Conservation (phyloP, 305 asterid species). For the Rubia peregrina region DNA sequence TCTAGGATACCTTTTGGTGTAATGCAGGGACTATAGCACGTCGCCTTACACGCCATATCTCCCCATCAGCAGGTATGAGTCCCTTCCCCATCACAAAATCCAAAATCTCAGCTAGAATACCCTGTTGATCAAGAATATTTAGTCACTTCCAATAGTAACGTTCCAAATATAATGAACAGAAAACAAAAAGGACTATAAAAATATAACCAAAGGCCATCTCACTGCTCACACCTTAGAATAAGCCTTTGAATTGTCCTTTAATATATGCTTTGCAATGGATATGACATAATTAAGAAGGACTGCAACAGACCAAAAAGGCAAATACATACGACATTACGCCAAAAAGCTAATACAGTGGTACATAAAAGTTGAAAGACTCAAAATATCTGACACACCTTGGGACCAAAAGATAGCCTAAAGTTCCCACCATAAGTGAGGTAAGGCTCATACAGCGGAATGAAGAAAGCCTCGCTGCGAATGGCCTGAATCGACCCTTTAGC, state of each 20-base stretch:
- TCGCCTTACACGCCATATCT: constrained; percentile 89
- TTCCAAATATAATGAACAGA: background rate
- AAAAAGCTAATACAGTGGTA: background rate
- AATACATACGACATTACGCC: constrained; percentile 16
- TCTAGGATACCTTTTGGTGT: constrained; percentile 68
- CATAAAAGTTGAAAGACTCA: background rate
- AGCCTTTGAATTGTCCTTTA: constrained; percentile 81
- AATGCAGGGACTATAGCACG: constrained; percentile 96
- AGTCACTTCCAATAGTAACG: background rate
- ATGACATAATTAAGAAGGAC: constrained; percentile 91
- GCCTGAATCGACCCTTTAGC: constrained; percentile 72
- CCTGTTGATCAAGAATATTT: constrained; percentile 36
- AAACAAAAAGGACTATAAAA: constrained; percentile 10
- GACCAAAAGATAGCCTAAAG: constrained; percentile 87
- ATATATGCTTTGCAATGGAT: constrained; percentile 71
- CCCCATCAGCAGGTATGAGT: constrained; percentile 99
- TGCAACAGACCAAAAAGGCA: constrained; percentile 32
- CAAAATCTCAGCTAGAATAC: constrained; percentile 90
- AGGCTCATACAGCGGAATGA: constrained; percentile 82
- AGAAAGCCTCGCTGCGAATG: constrained; percentile 73
- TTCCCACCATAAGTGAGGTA: constrained; percentile 82
- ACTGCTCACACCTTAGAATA: constrained; percentile 64
- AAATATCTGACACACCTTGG: constrained; percentile 54
- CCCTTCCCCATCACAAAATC: constrained; percentile 99
- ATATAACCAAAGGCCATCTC: background rate